Percentiles rank a stretch among this genome's conserved stretches.
Evolutionary conservation across 768 basidiomycete species (phyloP).

Genomic region (Mycena polygramma): DNA sequence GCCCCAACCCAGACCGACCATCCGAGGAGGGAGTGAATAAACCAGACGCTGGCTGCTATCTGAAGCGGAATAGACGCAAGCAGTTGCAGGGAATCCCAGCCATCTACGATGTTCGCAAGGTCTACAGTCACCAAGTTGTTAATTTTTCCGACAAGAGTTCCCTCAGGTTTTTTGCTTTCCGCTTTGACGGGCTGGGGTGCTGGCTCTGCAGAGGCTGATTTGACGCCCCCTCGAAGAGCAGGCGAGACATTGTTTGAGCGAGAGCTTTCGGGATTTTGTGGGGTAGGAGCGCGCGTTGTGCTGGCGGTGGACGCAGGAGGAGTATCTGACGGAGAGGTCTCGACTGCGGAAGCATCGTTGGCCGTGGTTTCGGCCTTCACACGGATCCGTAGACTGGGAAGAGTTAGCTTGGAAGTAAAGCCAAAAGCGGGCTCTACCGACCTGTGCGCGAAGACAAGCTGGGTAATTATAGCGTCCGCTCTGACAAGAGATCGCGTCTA

Average conservation of each 20-base stretch:
- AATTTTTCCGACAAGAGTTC: constrained; percentile 77
- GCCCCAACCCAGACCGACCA: constrained; percentile 31
- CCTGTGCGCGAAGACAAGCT: constrained; percentile 59
- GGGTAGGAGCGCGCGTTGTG: background rate
- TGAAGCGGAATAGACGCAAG: constrained; percentile 34
- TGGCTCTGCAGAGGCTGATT: constrained; percentile 9
- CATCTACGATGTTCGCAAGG: constrained; percentile 30
- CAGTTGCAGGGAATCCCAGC: constrained; percentile 1
- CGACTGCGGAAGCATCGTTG: background rate
- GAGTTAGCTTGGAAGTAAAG: constrained; percentile 4
- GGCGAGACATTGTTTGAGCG: constrained; percentile 13
- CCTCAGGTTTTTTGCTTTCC: constrained; percentile 31
- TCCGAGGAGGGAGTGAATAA: constrained; percentile 52
- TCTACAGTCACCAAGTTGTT: constrained; percentile 84
- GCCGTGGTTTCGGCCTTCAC: constrained; percentile 58
- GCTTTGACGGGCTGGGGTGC: background rate
- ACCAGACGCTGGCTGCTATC: constrained; percentile 54
- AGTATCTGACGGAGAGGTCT: background rate
- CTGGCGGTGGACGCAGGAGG: constrained; percentile 8
- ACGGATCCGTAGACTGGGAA: constrained; percentile 64
- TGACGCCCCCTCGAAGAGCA: constrained; percentile 40
- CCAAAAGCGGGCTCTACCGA: background rate
- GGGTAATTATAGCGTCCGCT: constrained; percentile 60
- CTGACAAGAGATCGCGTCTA: constrained; percentile 64
- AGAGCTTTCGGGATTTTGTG: background rate